phyloP scores from a whole-genome alignment of 306 rosid genomes.

The Astragalus membranaceus region DNA sequence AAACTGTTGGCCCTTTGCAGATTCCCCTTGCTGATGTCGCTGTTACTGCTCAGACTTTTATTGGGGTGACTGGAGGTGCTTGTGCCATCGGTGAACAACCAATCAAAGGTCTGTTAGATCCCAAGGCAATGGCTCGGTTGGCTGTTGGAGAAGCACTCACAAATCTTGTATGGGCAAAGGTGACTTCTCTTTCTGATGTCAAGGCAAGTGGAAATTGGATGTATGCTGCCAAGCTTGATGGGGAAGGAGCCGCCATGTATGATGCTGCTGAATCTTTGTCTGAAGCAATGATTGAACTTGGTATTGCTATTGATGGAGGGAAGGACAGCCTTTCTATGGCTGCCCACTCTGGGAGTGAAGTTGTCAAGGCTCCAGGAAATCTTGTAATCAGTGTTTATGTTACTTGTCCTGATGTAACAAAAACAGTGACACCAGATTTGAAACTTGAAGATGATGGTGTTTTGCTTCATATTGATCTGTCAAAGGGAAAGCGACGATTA shows the following conservation, averaged over 20 bases:
- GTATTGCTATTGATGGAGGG: constrained; percentile 92
- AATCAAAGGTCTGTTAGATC: constrained; percentile 75
- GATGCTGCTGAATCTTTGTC: constrained; percentile 74
- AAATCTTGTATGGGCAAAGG: constrained; percentile 91
- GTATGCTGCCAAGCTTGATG: constrained; percentile 93
- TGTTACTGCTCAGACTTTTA: constrained; percentile 74
- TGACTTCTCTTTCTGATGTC: constrained; percentile 78
- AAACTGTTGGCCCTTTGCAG: constrained; percentile 87
- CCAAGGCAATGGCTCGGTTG: constrained; percentile 93
- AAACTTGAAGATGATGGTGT: constrained; percentile 73
- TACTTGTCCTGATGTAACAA: constrained; percentile 88
- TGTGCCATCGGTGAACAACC: constrained; percentile 94
- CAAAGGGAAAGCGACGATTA: constrained; percentile 69
- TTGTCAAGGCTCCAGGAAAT: constrained; percentile 92
- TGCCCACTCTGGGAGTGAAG: constrained; percentile 70
- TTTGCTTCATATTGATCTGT: constrained; percentile 72
- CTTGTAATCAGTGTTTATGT: constrained; percentile 86
- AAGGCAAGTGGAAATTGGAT: constrained; percentile 95
- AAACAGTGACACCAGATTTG: constrained; percentile 83
- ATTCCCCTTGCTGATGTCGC: constrained; percentile 85
- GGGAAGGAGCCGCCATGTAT: constrained; percentile 91
- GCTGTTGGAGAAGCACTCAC: constrained; percentile 96
- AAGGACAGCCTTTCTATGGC: constrained; percentile 96
- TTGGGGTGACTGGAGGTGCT: constrained; percentile 74
- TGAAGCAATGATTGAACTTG: constrained; percentile 82